Evolutionary conservation across 2,329 filamentous ascomycete genomes (phyloP), one percentile per base, ranked within the genome.

Genomic region (Falciphora oryzae): DNA sequence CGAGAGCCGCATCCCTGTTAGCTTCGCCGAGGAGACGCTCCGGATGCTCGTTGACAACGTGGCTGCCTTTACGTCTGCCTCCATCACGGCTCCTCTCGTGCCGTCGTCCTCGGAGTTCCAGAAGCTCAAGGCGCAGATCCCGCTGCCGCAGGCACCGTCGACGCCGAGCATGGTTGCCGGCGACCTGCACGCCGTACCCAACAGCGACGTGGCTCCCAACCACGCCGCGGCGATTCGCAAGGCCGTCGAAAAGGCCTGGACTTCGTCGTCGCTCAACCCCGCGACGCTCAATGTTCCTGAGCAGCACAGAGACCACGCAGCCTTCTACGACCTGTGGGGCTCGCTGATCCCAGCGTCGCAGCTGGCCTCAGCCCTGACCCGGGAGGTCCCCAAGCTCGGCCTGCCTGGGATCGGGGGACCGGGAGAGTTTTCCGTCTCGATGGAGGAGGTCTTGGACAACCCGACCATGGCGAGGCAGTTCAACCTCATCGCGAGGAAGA

Each of bases 261-360:
- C 76, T 1, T 70, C 76, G 3, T 72, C 80, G 3, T 59, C 62
- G 11, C 74, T 85, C 7, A 76, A 79, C 32, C 75, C 79, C 0
- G 69, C 75, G 0, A 67, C 72, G 0, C 69, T 79, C 3, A 75
- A 75, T 11, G 74, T 82, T 0, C 73, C 80, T 0, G 74, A 78
- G n/a, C 71, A 71, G 1, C 74, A 80, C 58, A 72, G 81, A 5
- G 77, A 79, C 44, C 76, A 77, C 1, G 77, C 80, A 0, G 77
- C 80, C 0, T 85, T 85, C 70, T 84, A 80, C 69, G 78, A 82
- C 60, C 76, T 84, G 16, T 82, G 80, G 73, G 79, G 79, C 10
- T 80, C 80, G 1, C 73, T 84, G 28, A 74, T 85, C 57, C 77
- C 82, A 0, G 82, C 82, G 0, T 73, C 79, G 8, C 74, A 80